Evolutionary conservation across 164 flowering plant species (phyloP).

Genomic region (Dillenia suffruticosa): DNA sequence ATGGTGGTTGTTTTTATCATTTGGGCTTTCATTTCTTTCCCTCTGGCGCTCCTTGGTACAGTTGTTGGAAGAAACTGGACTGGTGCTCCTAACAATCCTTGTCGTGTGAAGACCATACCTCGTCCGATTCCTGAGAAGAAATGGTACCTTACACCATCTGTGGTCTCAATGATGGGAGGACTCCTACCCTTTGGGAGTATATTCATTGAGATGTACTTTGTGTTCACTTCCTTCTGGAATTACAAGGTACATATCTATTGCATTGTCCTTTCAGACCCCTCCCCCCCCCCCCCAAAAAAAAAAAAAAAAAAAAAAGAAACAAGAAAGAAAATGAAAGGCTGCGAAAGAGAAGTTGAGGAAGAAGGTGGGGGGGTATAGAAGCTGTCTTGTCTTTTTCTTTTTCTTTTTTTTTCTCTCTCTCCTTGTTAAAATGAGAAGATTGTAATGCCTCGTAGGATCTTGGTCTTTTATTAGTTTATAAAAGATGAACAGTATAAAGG

Average conservation of each 20-base stretch:
- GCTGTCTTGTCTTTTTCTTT: too few relatives aligned
- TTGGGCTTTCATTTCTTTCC: conserved; percentile 97
- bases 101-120: conserved; percentile 99
- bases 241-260: conserved; percentile 68
- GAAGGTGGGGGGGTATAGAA: too few relatives aligned
- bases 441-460: too few relatives aligned
- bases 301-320: too few relatives aligned
- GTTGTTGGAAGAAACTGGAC: conserved; percentile 99
- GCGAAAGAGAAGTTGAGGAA: too few relatives aligned
- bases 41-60: conserved; percentile 95
- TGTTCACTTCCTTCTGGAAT: conserved; percentile 99
- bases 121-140: conserved; percentile 99
- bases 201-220: conserved; percentile 98
- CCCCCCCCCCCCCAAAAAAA: too few relatives aligned
- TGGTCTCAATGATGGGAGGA: conserved; percentile 98
- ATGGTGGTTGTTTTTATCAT: conserved; percentile 94
- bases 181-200: conserved; percentile 96
- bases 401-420: too few relatives aligned
- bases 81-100: conserved; percentile 98
- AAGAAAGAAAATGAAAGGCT: too few relatives aligned
- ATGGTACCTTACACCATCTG: conserved; percentile 96
- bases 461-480: too few relatives aligned
- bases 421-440: too few relatives aligned
- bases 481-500: too few relatives aligned
- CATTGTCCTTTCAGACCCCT: too few relatives aligned